phyloP scores from a whole-genome alignment of 768 basidiomycete species.

The Sarcomyxa edulis region DNA sequence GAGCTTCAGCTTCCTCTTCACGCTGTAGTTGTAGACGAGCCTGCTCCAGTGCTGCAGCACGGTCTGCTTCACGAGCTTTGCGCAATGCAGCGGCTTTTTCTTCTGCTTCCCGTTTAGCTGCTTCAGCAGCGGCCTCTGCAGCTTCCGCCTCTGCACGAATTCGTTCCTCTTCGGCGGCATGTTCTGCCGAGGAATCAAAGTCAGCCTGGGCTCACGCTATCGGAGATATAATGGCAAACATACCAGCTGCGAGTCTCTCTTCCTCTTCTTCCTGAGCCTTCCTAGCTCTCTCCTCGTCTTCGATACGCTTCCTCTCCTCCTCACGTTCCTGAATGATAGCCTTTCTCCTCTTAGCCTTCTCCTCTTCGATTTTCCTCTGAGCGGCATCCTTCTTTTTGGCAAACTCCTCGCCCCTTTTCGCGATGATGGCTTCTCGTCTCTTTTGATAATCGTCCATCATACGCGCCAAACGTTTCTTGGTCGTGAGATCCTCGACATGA shows the following conservation, averaged over 20 bases:
- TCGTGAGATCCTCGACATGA: constrained; percentile 63
- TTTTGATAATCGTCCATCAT: constrained; percentile 67
- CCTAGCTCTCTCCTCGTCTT: constrained; percentile 32
- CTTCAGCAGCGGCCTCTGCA: constrained; percentile 39
- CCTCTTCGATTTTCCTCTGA: constrained; percentile 68
- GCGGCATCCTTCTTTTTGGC: constrained; percentile 53
- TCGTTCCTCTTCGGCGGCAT: constrained; percentile 49
- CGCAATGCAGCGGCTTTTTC: constrained; percentile 48
- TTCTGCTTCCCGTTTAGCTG: constrained; percentile 57
- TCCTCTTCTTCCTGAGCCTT: constrained; percentile 53
- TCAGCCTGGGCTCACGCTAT: neutral
- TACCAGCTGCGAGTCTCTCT: constrained; percentile 46
- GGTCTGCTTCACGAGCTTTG: constrained; percentile 44
- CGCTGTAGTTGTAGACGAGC: constrained; percentile 57
- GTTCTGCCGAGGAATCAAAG: constrained; percentile 29
- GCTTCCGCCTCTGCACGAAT: constrained; percentile 45
- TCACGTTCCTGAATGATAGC: constrained; percentile 53
- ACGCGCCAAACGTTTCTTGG: constrained; percentile 69
- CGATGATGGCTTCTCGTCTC: constrained; percentile 47
- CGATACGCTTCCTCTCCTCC: constrained; percentile 42
- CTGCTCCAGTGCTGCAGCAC: constrained; percentile 45
- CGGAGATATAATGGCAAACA: constrained; percentile 10
- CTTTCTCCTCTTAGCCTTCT: constrained; percentile 70
- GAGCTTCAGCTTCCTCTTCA: constrained; percentile 66
- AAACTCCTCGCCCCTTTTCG: constrained; percentile 62